A percentile compares a stretch with the other conserved stretches of the same genome.
These are phyloP conservation scores for Neurospora discreta DNA, from an alignment of 495 filamentous ascomycete genomes.

Conservation along the genomic window DNA sequence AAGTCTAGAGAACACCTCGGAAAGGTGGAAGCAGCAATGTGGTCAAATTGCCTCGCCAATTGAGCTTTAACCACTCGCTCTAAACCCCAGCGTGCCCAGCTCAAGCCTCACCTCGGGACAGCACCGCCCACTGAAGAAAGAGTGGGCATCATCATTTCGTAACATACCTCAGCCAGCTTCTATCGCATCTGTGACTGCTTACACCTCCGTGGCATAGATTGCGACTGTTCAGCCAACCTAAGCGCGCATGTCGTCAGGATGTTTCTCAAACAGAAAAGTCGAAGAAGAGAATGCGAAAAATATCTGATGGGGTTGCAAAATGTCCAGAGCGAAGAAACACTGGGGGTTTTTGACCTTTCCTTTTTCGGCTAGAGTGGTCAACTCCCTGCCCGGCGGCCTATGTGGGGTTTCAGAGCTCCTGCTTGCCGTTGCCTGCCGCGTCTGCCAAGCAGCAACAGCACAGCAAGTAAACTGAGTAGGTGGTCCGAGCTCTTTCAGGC, in stretches of 20 bases:
- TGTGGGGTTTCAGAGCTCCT: neutral
- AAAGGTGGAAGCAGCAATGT: neutral
- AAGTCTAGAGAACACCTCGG: neutral
- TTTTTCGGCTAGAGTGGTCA: neutral
- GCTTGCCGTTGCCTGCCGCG: neutral
- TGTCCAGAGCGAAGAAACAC: neutral
- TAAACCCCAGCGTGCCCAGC: neutral
- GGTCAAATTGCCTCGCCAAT: neutral
- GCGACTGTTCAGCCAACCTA: neutral
- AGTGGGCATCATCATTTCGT: neutral
- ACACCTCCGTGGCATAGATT: neutral
- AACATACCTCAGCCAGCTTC: neutral
- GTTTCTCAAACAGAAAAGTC: neutral
- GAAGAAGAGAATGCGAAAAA: neutral
- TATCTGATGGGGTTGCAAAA: neutral
- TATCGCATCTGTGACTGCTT: neutral
- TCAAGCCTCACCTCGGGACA: neutral
- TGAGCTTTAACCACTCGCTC: neutral
- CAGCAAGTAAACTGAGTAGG: too few species aligned
- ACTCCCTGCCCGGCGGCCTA: too few species aligned
- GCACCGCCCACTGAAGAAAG: neutral
- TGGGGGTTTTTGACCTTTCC: neutral
- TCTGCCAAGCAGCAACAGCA: neutral
- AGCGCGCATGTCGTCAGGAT: neutral
- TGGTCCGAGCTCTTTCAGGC: conserved; percentile 21